Evolutionary conservation across 371 early-diverging fungal species (phyloP).

Genomic region (Mortierella sp.): DNA sequence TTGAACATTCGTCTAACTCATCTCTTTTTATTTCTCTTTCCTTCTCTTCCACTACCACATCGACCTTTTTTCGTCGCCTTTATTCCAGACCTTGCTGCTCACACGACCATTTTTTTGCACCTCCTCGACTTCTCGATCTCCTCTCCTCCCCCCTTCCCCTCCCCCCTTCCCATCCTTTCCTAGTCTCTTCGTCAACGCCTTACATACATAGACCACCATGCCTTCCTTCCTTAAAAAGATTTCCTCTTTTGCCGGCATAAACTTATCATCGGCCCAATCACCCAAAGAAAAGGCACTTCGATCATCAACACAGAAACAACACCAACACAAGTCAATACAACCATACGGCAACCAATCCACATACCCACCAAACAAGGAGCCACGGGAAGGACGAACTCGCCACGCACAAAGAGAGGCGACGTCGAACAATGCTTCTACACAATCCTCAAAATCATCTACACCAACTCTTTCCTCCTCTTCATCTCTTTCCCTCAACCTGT

Average conservation of each 20-base stretch:
- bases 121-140: neutral
- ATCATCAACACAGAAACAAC: neutral
- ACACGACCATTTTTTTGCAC: neutral
- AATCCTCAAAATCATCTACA: constrained; percentile 9
- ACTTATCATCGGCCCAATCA: neutral
- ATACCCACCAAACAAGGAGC: neutral
- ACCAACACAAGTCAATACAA: constrained; percentile 10
- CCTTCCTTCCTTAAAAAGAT: constrained; percentile 29
- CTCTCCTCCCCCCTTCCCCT: neutral
- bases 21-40: neutral
- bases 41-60: neutral
- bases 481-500: constrained; percentile 24
- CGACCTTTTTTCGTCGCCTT: neutral
- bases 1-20: neutral
- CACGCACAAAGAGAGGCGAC: neutral
- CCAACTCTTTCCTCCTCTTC: constrained; percentile 32
- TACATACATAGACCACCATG: constrained; percentile 13
- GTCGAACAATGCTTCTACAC: constrained; percentile 3
- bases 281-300: neutral
- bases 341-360: neutral
- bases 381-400: neutral
- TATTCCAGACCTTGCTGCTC: constrained; percentile 1
- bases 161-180: neutral
- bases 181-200: neutral
- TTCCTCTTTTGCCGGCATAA: constrained; percentile 14